These are phyloP conservation scores for Seminavis robusta DNA, from an alignment of 108 stramenopile genomes.

Conservation along the genomic window DNA sequence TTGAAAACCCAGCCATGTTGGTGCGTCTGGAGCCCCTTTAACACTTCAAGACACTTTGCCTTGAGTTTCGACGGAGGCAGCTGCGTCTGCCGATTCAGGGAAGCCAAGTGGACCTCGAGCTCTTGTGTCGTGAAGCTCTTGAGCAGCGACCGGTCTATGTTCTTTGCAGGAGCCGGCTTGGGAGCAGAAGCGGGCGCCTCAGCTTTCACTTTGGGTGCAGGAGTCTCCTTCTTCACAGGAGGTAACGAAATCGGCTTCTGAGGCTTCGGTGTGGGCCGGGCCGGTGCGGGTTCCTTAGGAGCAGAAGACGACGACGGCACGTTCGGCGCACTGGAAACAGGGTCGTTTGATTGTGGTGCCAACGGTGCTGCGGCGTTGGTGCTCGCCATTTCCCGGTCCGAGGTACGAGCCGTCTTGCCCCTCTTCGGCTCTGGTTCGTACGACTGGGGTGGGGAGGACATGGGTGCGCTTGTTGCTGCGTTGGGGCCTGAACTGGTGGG, in stretches of 20 bases:
- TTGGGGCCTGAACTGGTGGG: neutral
- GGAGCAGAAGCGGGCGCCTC: neutral
- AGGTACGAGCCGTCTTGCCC: neutral
- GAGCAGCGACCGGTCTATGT: conserved; percentile 81
- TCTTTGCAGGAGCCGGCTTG: conserved; percentile 24
- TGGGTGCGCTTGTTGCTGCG: neutral
- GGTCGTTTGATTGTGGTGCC: too few relatives aligned
- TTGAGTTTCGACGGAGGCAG: conserved; percentile 74
- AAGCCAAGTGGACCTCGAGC: conserved; percentile 87
- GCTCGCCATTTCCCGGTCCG: neutral
- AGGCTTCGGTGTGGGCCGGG: neutral
- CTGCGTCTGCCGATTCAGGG: conserved; percentile 67
- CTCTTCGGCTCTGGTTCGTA: conserved; percentile 6
- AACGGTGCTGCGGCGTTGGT: too few relatives aligned
- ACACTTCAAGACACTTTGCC: conserved; percentile 70
- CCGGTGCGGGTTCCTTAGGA: too few relatives aligned
- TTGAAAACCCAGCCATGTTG: conserved; percentile 93
- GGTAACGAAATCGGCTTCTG: neutral
- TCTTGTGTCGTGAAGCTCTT: conserved; percentile 89
- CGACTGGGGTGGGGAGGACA: neutral
- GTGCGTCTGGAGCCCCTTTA: conserved; percentile 83
- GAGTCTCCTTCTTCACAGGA: neutral
- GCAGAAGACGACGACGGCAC: too few relatives aligned
- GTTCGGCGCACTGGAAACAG: too few relatives aligned
- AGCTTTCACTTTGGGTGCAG: neutral